A percentile compares a stretch with the other conserved stretches of the same genome.
phyloP scores from a whole-genome alignment of 2,329 filamentous ascomycete species.

The Lecanicillium sp. region DNA sequence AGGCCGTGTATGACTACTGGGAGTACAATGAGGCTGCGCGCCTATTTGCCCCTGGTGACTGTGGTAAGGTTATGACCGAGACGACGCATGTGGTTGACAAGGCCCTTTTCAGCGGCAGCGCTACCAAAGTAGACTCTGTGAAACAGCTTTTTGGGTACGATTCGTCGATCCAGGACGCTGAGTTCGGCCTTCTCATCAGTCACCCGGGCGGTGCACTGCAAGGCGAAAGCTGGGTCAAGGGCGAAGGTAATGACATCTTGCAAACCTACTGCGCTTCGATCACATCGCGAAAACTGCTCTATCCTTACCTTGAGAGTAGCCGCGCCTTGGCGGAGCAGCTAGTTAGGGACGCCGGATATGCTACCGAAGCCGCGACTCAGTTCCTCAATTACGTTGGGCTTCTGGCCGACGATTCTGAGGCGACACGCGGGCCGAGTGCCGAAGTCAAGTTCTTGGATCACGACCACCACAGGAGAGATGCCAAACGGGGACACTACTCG shows the following conservation, averaged over 20 bases:
- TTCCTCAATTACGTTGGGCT: constrained; percentile 50
- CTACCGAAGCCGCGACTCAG: constrained; percentile 31
- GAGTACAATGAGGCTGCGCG: constrained; percentile 48
- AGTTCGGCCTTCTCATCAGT: constrained; percentile 39
- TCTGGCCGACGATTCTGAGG: too few relatives aligned
- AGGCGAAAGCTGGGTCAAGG: constrained; percentile 48
- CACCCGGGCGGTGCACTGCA: constrained; percentile 40
- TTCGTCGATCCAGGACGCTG: constrained; percentile 21
- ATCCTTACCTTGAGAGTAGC: constrained; percentile 33
- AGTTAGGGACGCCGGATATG: constrained; percentile 37
- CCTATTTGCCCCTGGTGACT: constrained; percentile 48
- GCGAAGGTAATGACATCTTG: constrained; percentile 33
- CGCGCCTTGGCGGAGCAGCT: constrained; percentile 31
- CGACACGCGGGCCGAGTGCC: too few relatives aligned
- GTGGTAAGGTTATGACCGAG: constrained; percentile 57
- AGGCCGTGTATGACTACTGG: constrained; percentile 75
- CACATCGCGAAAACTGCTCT: constrained; percentile 35
- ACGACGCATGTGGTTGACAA: constrained; percentile 47
- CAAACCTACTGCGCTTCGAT: constrained; percentile 44
- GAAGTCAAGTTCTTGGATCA: too few relatives aligned
- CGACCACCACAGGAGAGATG: too few relatives aligned
- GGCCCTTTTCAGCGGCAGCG: constrained; percentile 37
- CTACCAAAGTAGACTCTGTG: constrained; percentile 33
- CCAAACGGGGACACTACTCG: constrained; percentile 23
- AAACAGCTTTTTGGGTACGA: constrained; percentile 29